A percentile compares a stretch with the other conserved stretches of the same genome.
phyloP scores from a whole-genome alignment of 768 basidiomycete species.

The Suillus luteus region DNA sequence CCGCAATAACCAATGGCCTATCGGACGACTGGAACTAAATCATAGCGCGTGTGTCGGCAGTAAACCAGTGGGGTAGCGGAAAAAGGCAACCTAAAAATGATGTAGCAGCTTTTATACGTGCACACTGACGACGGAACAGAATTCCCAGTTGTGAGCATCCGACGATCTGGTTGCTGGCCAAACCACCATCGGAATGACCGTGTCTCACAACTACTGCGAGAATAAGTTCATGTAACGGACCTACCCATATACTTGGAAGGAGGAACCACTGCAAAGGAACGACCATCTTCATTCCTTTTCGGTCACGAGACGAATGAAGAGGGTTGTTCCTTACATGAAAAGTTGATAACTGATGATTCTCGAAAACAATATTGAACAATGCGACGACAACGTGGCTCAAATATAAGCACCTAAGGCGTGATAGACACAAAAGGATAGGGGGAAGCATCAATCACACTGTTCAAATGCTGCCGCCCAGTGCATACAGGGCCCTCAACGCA shows the following conservation, averaged over 20 bases:
- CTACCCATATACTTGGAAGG: not conserved
- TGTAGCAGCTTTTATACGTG: not conserved
- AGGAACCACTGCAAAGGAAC: not conserved
- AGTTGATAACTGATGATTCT: not conserved
- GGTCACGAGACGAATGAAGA: not conserved
- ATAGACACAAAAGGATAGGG: slow-evolving; percentile 31
- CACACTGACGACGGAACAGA: not conserved
- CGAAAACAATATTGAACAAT: not conserved
- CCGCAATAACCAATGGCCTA: too few species aligned
- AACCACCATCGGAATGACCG: not conserved
- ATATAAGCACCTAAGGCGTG: not conserved
- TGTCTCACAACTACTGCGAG: not conserved
- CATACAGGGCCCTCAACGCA: slow-evolving; percentile 40
- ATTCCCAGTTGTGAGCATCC: not conserved
- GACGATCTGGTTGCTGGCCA: not conserved
- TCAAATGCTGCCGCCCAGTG: slow-evolving; percentile 28
- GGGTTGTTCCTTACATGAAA: not conserved
- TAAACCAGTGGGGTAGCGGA: too few species aligned
- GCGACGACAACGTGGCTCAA: not conserved
- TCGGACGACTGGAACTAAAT: too few species aligned
- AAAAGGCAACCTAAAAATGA: too few species aligned
- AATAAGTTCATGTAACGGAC: not conserved
- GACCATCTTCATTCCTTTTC: not conserved
- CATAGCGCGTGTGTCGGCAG: too few species aligned
- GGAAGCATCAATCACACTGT: slow-evolving; percentile 32